A percentile compares a stretch with the other conserved stretches of the same genome.
phyloP scores from a whole-genome alignment of 2,329 filamentous ascomycete species.

The Geosmithia flava region DNA sequence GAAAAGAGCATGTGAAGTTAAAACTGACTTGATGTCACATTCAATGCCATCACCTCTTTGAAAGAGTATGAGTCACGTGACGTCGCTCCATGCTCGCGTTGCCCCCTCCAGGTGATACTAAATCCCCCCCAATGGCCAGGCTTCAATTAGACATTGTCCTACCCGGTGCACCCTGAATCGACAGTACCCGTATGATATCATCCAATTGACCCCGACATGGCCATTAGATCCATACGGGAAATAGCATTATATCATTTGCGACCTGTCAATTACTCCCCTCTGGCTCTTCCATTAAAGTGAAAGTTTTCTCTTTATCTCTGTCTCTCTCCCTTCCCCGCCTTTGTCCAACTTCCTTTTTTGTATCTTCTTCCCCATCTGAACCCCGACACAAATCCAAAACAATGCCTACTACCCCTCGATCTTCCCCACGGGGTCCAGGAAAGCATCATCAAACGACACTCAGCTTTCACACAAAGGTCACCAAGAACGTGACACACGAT shows the following conservation, averaged over 20 bases:
- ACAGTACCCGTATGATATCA: constrained; percentile 1
- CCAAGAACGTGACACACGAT: constrained; percentile 36
- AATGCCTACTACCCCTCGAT: constrained; percentile 41
- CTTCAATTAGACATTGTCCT: background rate
- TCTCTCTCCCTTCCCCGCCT: too few relatives aligned
- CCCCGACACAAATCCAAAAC: too few relatives aligned
- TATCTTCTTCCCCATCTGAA: background rate
- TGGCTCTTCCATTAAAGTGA: too few relatives aligned
- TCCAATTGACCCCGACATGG: background rate
- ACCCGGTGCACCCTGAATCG: constrained; percentile 1
- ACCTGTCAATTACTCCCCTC: too few relatives aligned
- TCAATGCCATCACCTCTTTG: background rate
- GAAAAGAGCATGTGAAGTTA: background rate
- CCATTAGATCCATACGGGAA: background rate
- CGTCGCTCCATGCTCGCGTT: constrained; percentile 23
- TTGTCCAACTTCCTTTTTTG: background rate
- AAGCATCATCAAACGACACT: constrained; percentile 44
- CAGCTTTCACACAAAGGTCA: constrained; percentile 45
- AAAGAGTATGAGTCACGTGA: constrained; percentile 3
- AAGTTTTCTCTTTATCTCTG: too few relatives aligned
- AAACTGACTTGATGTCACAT: background rate
- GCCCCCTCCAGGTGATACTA: constrained; percentile 32
- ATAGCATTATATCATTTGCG: background rate
- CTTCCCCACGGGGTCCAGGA: constrained; percentile 17
- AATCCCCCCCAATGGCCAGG: background rate